A percentile compares a stretch with the other conserved stretches of the same genome.
Conservation (phyloP, 73 alveolate genomes). For the Paramecium bursaria region DNA sequence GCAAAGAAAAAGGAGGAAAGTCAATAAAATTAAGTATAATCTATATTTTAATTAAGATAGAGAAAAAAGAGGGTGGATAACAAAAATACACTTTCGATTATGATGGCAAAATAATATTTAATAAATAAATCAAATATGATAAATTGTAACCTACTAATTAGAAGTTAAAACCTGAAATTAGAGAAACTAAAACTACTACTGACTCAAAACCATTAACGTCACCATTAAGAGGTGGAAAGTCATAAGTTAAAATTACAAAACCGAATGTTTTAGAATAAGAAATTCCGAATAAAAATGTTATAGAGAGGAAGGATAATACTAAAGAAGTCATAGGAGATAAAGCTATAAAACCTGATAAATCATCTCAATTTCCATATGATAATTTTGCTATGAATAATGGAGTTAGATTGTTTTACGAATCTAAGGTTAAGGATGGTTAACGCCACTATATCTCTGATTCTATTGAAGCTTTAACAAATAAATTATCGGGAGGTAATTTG, state of each 20-base stretch:
- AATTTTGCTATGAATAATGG: conserved; percentile 56
- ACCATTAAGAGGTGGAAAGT: background rate
- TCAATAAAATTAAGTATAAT: conserved; percentile 30
- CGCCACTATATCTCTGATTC: conserved; percentile 50
- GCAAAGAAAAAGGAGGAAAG: conserved; percentile 24
- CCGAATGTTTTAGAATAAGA: conserved; percentile 9
- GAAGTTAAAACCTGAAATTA: conserved; percentile 11
- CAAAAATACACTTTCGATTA: conserved; percentile 48
- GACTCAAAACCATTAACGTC: background rate
- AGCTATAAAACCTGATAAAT: conserved; percentile 23
- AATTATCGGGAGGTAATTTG: conserved; percentile 40
- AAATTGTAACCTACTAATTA: conserved; percentile 43
- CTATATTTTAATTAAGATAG: background rate
- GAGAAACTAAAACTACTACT: conserved; percentile 1
- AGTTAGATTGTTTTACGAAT: conserved; percentile 22
- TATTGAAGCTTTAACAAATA: conserved; percentile 15
- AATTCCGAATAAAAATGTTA: background rate
- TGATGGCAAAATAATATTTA: conserved; percentile 48
- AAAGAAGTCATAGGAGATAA: conserved; percentile 58
- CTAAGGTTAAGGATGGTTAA: conserved; percentile 12
- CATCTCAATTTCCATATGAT: conserved; percentile 49
- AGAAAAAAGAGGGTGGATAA: conserved; percentile 22
- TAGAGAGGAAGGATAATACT: conserved; percentile 30
- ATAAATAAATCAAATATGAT: conserved; percentile 10
- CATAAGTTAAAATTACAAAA: conserved; percentile 10